Base-by-base conservation (phyloP, 805 yeast species). In the Saturnispora silvae region DNA sequence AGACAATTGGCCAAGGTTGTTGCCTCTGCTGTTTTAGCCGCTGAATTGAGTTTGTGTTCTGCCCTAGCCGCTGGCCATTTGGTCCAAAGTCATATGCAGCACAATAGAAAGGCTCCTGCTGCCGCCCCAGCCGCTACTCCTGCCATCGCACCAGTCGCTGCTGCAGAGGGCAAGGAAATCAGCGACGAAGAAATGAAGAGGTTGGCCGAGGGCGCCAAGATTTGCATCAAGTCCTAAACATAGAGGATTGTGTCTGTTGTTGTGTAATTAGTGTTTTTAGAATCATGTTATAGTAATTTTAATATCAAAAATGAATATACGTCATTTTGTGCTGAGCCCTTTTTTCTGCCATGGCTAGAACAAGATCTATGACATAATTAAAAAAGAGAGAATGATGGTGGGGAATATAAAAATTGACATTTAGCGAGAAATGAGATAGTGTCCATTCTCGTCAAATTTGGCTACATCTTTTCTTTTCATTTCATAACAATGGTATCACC, bases 1-100 rank as follows among this genome's bases (percentile, higher is more conserved):
- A 77, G 94, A 54, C 94, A 83, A 59, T 70, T 92, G 49, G 97
- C 99, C 11, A 76, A 78, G 53, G 73, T 89, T 42, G 85, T 92
- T 40, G 98, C 98, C 1, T 77, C 94, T 35, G 87, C 94, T 25
- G 98, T 92, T 15, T 72, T 92, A 50, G 96, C 97, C 0, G 96
- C 95, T 31, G 99, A 92, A 60, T 69, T 92, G 40, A 89, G 97
- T 2, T 70, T 92, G 49, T 81, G 95, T 63, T 72, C 96, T 34
- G 99, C 99, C 1, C 73, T 92, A 47, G 97, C 97, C 8, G 97
- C 97, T 20, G 99, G 99, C 33, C 99, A 92, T 63, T 71, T 92
- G 51, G 99, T 92, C 27, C 94, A 85, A 66, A 81, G 95, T 48
- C 99, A 92, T 61, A 92, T 92, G 98, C 77, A 76, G 42, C 96